These are phyloP conservation scores for Tetragonia tetragonoides DNA, from an alignment of 148 eudicot species.

Conservation along the genomic window DNA sequence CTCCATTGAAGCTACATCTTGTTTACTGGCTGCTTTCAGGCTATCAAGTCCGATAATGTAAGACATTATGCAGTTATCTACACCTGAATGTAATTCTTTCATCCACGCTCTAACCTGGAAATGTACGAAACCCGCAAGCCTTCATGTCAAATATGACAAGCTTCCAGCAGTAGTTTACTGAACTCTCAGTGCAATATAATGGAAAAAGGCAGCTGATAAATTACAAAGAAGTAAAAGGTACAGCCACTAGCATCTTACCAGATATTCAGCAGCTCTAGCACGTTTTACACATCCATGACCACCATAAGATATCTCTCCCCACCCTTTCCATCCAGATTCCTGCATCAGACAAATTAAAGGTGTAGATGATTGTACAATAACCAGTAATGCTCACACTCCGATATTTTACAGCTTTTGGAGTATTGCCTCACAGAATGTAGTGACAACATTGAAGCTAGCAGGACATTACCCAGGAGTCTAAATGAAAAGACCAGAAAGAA, in stretches of 20 bases:
- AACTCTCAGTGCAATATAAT: neutral
- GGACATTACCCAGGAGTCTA: neutral
- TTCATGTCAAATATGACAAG: neutral
- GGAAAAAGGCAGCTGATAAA: neutral
- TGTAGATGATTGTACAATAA: too few relatives aligned
- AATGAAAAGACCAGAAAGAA: neutral
- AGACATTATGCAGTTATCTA: constrained; percentile 50
- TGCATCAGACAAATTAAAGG: constrained; percentile 20
- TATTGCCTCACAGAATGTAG: neutral
- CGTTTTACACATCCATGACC: constrained; percentile 76
- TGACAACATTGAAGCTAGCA: neutral
- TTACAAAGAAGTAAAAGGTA: neutral
- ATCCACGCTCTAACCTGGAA: constrained; percentile 89
- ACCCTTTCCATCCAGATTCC: constrained; percentile 98
- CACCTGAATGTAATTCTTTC: constrained; percentile 77
- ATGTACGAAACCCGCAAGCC: neutral
- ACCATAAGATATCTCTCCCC: constrained; percentile 99
- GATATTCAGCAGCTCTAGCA: constrained; percentile 85
- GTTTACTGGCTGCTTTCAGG: constrained; percentile 51
- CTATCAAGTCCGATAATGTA: constrained; percentile 95
- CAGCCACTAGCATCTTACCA: constrained; percentile 41
- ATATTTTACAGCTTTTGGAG: neutral
- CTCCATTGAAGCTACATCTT: constrained; percentile 23
- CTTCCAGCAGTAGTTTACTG: neutral
- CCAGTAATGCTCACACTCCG: too few relatives aligned